Evolutionary conservation across 176 grass and related monocot genomes (phyloP), one percentile per base, ranked within the genome.

Genomic region (Triticum turgidum): DNA sequence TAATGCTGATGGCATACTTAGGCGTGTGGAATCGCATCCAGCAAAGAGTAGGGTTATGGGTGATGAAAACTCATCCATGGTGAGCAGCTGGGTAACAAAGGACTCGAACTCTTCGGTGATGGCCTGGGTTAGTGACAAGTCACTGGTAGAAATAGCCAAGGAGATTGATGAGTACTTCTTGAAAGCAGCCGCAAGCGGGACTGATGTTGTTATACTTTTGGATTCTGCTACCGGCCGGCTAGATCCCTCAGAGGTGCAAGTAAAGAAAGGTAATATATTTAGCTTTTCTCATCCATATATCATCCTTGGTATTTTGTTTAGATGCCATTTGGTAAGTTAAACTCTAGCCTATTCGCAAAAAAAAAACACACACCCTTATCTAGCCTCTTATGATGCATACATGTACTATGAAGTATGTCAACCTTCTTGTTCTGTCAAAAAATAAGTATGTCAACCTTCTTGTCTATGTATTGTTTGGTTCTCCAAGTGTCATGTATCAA

Each of bases 111-210:
- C 89, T 87, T 85, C 78, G 12, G 66, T 68, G 3, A 49, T 84
- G 15, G 83, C 67, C 9, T 94, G 74, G 92, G 90, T 78, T 73
- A 92, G 62, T 77, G 86, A 90, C 65, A 92, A 82, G 83, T 93
- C 92, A 44, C 85, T 99, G 61, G 70, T 88, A 12, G 89, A 81
- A 71, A 91, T 99, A 74, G 86, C 90, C 45, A 97, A 91, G 83
- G 94, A 99, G 83, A 89, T 99, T 42, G 97, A 99, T 78, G 94
- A 97, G 39, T 95, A 93, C 80, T 97, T 99, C 86, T 87, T 99
- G 81, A 99, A 91, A 91, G 97, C 97, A 45, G 97, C 94, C 7
- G 94, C 94, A 11, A 90, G 89, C 73, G 97, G 97, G 38, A 96
- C 61, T 13, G 97, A 97, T 69, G 91, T 97, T 41, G 87, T 91